Percentiles rank a stretch among this genome's conserved stretches.
phyloP scores from a whole-genome alignment of 306 rosid genomes.

The cucumber (Cucumis sativus) region Cucumber_9930_V3 NC_026658.2:1125001-1125500 shows the following conservation, averaged over 20 bases:
- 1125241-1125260: not conserved
- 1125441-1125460: constrained; percentile 56
- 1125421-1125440: constrained; percentile 82
- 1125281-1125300: constrained; percentile 24
- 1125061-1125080: too few species aligned
- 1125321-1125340: constrained; percentile 57
- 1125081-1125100: too few species aligned
- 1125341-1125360: constrained; percentile 98
- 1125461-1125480: constrained; percentile 62
- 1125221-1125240: not conserved
- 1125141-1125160: too few species aligned
- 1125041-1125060: too few species aligned
- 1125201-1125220: not conserved
- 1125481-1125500: constrained; percentile 64
- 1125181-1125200: too few species aligned
- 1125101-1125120: too few species aligned
- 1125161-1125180: too few species aligned
- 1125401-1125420: constrained; percentile 42
- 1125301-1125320: not conserved
- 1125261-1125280: not conserved
- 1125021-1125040: too few species aligned
- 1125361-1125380: constrained; percentile 69
- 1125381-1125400: constrained; percentile 69
- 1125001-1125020: too few species aligned
- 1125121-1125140: too few species aligned